Percentiles rank a stretch among this genome's conserved stretches.
phyloP scores from a whole-genome alignment of 768 basidiomycete genomes.

The Leucocoprinus leucothites region DNA sequence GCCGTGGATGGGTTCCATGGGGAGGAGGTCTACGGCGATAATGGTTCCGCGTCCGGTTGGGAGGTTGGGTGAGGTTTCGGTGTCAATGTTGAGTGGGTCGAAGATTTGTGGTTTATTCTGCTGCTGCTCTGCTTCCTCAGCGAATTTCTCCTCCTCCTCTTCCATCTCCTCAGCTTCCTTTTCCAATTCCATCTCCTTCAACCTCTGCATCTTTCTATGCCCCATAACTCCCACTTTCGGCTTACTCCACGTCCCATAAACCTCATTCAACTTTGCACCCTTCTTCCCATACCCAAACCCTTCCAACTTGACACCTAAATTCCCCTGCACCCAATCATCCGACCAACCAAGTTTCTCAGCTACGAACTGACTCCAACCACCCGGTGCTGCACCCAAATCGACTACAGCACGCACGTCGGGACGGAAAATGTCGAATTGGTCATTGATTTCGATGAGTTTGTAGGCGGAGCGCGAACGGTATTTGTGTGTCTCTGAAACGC shows the following conservation, averaged over 20 bases:
- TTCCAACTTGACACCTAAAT: slow-evolving; percentile 14
- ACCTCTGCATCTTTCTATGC: neutral
- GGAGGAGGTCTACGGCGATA: slow-evolving; percentile 79
- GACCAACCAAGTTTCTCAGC: slow-evolving; percentile 58
- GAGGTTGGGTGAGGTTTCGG: slow-evolving; percentile 9
- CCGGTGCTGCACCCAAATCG: slow-evolving; percentile 90
- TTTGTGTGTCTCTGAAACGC: slow-evolving; percentile 26
- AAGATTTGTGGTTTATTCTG: slow-evolving; percentile 13
- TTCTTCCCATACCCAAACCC: slow-evolving; percentile 1
- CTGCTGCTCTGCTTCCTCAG: slow-evolving; percentile 13
- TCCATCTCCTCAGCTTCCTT: slow-evolving; percentile 12
- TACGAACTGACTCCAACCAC: slow-evolving; percentile 92
- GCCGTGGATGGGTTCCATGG: slow-evolving; percentile 67
- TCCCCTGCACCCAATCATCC: neutral
- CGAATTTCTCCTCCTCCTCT: no score
- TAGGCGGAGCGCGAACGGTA: slow-evolving; percentile 90
- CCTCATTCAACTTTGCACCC: neutral
- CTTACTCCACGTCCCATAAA: slow-evolving; percentile 8
- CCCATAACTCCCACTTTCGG: neutral
- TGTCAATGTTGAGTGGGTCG: slow-evolving; percentile 44
- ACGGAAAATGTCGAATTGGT: slow-evolving; percentile 50
- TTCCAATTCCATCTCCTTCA: slow-evolving; percentile 7
- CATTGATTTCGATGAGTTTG: slow-evolving; percentile 83
- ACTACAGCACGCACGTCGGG: slow-evolving; percentile 62
- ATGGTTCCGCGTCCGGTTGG: slow-evolving; percentile 43